Evolutionary conservation across 2,329 filamentous ascomycete genomes (phyloP).

Genomic region (Exophiala phaeomuriformis): DNA sequence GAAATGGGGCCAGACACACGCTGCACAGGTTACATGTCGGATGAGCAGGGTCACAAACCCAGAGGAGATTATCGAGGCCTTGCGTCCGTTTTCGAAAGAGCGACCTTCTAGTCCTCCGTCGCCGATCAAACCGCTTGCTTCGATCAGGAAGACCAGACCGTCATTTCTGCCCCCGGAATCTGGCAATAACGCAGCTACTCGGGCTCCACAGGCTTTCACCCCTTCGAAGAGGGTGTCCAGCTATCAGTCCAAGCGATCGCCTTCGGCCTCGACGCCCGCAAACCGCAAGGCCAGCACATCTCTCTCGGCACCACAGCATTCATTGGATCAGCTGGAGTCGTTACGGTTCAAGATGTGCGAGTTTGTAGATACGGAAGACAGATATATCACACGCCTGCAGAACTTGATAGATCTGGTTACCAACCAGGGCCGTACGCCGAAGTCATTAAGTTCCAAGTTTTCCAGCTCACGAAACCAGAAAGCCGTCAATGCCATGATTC

Average conservation of each 20-base stretch:
- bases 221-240: conserved; percentile 23
- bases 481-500: conserved; percentile 26
- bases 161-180: conserved; percentile 23
- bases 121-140: conserved; percentile 20
- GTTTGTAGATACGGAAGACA: conserved; percentile 84
- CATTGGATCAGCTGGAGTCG: conserved; percentile 78
- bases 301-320: conserved; percentile 69
- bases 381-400: conserved; percentile 82
- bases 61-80: conserved; percentile 61
- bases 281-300: conserved; percentile 66
- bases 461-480: conserved; percentile 23
- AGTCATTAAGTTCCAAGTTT: conserved; percentile 63
- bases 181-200: background rate
- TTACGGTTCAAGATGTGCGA: conserved; percentile 84
- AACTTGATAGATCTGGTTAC: conserved; percentile 76
- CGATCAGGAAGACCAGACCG: conserved; percentile 26
- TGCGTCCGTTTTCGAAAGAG: conserved; percentile 40
- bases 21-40: conserved; percentile 76
- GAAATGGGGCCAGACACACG: conserved; percentile 63
- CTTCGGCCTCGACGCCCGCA: conserved; percentile 19
- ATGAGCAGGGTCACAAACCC: conserved; percentile 78
- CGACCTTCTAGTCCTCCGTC: conserved; percentile 20
- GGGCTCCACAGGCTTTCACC: conserved; percentile 13
- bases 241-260: conserved; percentile 15
- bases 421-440: conserved; percentile 62